A percentile compares a stretch with the other conserved stretches of the same genome.
Evolutionary conservation across 2,329 filamentous ascomycete genomes (phyloP).

Genomic region (Fusarium agapanthi): DNA sequence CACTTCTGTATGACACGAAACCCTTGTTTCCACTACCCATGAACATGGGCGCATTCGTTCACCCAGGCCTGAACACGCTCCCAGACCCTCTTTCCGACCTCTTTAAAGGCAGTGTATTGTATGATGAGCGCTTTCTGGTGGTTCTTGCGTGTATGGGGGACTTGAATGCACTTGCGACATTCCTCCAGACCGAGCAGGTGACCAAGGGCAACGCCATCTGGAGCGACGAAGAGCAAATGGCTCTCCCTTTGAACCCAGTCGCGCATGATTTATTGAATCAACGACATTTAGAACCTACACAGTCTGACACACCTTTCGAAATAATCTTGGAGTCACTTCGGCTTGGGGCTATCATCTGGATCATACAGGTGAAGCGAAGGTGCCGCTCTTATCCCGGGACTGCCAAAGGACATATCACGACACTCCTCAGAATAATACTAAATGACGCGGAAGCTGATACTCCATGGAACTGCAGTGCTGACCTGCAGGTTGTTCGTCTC

Average conservation of each 20-base stretch:
- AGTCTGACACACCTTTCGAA: background rate
- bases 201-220: background rate
- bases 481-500: background rate
- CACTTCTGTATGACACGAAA: slow-evolving; percentile 7
- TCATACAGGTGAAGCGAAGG: slow-evolving; percentile 1
- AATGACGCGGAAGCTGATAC: background rate
- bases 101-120: background rate
- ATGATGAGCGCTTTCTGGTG: background rate
- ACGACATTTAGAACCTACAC: background rate
- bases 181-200: background rate
- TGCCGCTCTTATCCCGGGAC: slow-evolving; percentile 9
- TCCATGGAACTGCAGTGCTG: background rate
- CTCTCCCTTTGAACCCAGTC: background rate
- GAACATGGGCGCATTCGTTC: background rate
- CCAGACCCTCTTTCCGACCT: background rate
- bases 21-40: background rate
- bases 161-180: background rate
- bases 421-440: background rate
- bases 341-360: slow-evolving; percentile 13
- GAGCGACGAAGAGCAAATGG: slow-evolving; percentile 3
- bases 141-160: background rate
- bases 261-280: background rate
- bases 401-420: background rate
- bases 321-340: background rate
- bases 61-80: background rate